Evolutionary conservation across 345 rosid genomes (phyloP).

Genomic region (Moricandia moricandioides): DNA sequence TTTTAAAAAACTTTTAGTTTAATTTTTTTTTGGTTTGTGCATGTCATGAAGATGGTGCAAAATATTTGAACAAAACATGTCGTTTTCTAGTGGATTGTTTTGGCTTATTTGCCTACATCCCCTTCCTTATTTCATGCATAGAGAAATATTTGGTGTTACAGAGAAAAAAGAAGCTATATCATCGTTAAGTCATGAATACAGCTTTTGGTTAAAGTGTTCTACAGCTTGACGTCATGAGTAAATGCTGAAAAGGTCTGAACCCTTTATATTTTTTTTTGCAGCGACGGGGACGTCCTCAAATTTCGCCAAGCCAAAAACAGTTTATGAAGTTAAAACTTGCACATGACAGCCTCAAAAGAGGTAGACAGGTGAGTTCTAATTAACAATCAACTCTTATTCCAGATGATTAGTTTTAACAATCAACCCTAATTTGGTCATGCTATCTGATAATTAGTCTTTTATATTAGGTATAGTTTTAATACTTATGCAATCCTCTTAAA

Average conservation of each 20-base stretch:
- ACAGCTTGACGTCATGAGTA: not conserved
- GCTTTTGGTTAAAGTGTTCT: not conserved
- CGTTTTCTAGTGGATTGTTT: not conserved
- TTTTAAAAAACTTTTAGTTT: not conserved
- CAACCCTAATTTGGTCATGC: no score
- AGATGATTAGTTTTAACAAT: not conserved
- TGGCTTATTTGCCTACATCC: not conserved
- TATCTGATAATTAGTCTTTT: no score
- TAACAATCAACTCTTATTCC: not conserved
- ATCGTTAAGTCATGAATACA: not conserved
- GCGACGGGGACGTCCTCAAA: not conserved
- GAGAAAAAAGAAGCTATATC: no score
- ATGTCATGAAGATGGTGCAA: not conserved
- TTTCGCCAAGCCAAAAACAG: not conserved
- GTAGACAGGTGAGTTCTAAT: not conserved
- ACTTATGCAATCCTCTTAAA: not conserved
- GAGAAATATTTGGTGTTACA: not conserved
- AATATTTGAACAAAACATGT: not conserved
- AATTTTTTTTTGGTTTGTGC: not conserved
- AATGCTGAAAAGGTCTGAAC: slow-evolving; percentile 1
- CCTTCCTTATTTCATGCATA: not conserved
- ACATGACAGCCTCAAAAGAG: not conserved
- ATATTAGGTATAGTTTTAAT: not conserved
- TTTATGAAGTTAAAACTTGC: not conserved
- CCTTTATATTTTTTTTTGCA: not conserved